A percentile compares a stretch with the other conserved stretches of the same genome.
phyloP scores from a whole-genome alignment of 129 eudicot genomes.

The Rutidosis leptorrhynchoides region DNA sequence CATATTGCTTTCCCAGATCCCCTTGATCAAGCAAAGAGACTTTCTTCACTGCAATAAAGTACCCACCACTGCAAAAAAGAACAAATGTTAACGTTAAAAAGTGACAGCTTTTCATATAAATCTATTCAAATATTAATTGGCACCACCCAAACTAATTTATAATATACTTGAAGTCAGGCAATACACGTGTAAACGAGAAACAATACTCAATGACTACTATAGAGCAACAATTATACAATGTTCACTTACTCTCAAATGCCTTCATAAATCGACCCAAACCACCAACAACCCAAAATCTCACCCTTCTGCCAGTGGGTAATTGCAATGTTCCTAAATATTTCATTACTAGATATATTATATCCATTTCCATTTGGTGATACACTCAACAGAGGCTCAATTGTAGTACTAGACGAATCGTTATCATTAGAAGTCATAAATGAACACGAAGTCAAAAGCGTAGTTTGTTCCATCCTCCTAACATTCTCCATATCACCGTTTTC shows the following conservation, averaged over 20 bases:
- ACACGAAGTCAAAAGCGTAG: conserved; percentile 39
- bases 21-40: conserved; percentile 94
- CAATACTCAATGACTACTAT: background rate
- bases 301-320: conserved; percentile 77
- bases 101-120: background rate
- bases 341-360: conserved; percentile 56
- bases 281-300: conserved; percentile 76
- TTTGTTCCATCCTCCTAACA: conserved; percentile 35
- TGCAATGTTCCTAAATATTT: conserved; percentile 43
- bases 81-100: background rate
- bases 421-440: conserved; percentile 62
- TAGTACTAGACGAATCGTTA: conserved; percentile 71
- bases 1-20: conserved; percentile 67
- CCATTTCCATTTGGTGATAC: conserved; percentile 52
- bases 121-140: background rate
- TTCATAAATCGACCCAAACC: conserved; percentile 90
- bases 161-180: background rate
- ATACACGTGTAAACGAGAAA: no score
- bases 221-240: background rate
- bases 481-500: conserved; percentile 29
- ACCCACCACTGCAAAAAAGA: conserved; percentile 64
- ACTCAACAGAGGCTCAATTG: conserved; percentile 53
- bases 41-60: conserved; percentile 90
- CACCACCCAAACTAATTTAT: background rate
- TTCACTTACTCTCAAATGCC: conserved; percentile 79